Base-by-base conservation (phyloP, 352 stramenopile species). In the Globisporangium heterothallicum region DNA sequence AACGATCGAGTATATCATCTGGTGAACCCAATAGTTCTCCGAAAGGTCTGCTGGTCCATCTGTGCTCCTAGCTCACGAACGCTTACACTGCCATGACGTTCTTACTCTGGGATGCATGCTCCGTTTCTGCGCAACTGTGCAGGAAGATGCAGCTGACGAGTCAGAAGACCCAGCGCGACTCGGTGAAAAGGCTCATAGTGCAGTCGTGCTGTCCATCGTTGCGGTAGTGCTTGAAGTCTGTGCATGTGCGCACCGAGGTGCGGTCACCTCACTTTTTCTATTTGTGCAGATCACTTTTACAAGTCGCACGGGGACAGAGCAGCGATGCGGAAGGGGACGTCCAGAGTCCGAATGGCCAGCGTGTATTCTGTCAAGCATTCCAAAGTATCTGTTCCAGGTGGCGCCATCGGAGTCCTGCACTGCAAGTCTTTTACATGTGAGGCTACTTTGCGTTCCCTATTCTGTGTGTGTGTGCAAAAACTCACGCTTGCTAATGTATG, bases 1-100 rank as follows among this genome's bases (percentile, higher is more conserved):
- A 82, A 77, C 32, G 64, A 75, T 49, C 56, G 56, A 12, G n/a
- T 79, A 4, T 75, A 65, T 49, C 58, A 53, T 41, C 18, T 61
- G 4, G 14, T n/a, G 18, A 43, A 3, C n/a, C 45, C 7, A 3
- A 8, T 24, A 8, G 4, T 4, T 1, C 1, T 26, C 6, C 35
- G 55, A 29, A 30, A 40, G 16, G 55, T 62, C 22, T 2, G 4
- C 22, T 55, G 48, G 9, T 47, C 12, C 4, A 18, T 13, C 27
- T 21, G 13, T 24, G 16, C 8, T 55, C 3, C 14, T 46, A 46
- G 14, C 14, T 25, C 6, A 26, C 5, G 12, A 26, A 46, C 24
- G 18, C 9, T 26, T 16, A 16, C 22, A 26, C 19, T n/a, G 16
- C 12, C 3, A 8, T 25, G 43, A 9, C 12, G 2, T 36, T 36